Base-by-base conservation (phyloP, 2,329 filamentous ascomycete genomes). In the Leptographium wingfieldii region DNA sequence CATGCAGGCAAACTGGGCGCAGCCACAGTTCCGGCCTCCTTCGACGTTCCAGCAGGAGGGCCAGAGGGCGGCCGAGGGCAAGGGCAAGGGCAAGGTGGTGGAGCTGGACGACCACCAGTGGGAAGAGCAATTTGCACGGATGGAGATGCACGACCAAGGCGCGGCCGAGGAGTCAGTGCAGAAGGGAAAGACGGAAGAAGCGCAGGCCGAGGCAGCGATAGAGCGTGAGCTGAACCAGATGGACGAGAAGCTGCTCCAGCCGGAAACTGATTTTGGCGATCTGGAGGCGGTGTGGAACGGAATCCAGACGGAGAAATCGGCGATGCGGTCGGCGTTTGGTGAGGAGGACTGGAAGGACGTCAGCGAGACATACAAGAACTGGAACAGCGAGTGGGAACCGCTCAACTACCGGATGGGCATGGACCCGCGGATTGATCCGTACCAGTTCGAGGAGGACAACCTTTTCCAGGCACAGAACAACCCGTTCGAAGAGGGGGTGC, bases 401-500 rank as follows among this genome's bases (percentile, higher is more conserved):
- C 62, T 64, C 56, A 75, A 74, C 81, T 72, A 79, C 65, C 77
- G 80, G 56, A 81, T 88, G 71, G 76, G 80, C 64, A 67, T 81
- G 59, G 90, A 95, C 69, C 90, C 90, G 16, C 80, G 87, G 60
- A 77, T 95, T 62, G 92, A 94, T 65, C 86, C 90, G 64, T 99
- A 99, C 71, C 82, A 96, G 69, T 99, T 97, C 68, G 94, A 99
- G 73, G 84, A 92, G 67, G 88, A 96, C 64, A 99, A 99, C 71
- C 79, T 94, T 29, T 97, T 96, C 79, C 80, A 85, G 64, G 82
- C 88, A 60, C 81, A 90, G 62, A 80, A 77, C 60, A 92, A 95
- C 69, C 90, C 94, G 0, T 99, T 95, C 68, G 88, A 92, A 60
- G 91, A 97, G 74, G 94, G 94, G 55, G 81, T 96, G 65, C 87